Evolutionary conservation across 2,329 filamentous ascomycete genomes (phyloP).

Genomic region (Alternaria conjuncta): DNA sequence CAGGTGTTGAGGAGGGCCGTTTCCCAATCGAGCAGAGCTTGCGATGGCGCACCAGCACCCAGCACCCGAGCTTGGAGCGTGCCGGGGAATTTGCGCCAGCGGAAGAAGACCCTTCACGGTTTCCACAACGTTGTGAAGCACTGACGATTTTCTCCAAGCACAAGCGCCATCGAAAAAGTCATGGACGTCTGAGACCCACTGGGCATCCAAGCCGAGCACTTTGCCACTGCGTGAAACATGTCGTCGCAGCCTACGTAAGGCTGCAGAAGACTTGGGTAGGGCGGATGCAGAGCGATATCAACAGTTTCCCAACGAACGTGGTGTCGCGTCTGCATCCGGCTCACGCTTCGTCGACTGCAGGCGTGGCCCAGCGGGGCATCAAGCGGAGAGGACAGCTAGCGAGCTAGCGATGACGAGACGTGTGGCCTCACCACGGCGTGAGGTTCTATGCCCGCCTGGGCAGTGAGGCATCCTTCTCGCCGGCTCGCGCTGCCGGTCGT

Average conservation of each 20-base stretch:
- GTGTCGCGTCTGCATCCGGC: background rate
- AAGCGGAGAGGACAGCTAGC: slow-evolving; percentile 17
- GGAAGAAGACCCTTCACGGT: slow-evolving; percentile 9
- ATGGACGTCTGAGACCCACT: background rate
- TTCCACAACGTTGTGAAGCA: background rate
- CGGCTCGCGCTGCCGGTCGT: slow-evolving; percentile 14
- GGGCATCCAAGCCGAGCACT: background rate
- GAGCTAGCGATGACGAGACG: slow-evolving; percentile 26
- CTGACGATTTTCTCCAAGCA: slow-evolving; percentile 8
- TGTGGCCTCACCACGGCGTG: slow-evolving; percentile 37
- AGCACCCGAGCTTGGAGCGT: background rate
- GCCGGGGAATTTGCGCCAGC: slow-evolving; percentile 5
- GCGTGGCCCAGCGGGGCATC: slow-evolving; percentile 16
- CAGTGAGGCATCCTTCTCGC: slow-evolving; percentile 17
- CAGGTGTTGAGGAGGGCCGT: slow-evolving; percentile 30
- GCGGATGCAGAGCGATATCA: slow-evolving; percentile 19
- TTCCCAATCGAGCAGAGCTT: slow-evolving; percentile 25
- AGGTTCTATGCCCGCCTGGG: slow-evolving; percentile 17
- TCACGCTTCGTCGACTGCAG: background rate
- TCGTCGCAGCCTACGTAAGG: slow-evolving; percentile 13
- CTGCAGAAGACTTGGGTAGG: slow-evolving; percentile 15
- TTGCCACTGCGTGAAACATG: slow-evolving; percentile 12
- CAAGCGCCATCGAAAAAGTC: slow-evolving; percentile 1
- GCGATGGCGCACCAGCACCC: slow-evolving; percentile 1
- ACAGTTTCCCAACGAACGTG: slow-evolving; percentile 8